These are phyloP conservation scores for Mollisia scopiformis DNA, from an alignment of 2,329 filamentous ascomycete genomes.

Conservation along the genomic window DNA sequence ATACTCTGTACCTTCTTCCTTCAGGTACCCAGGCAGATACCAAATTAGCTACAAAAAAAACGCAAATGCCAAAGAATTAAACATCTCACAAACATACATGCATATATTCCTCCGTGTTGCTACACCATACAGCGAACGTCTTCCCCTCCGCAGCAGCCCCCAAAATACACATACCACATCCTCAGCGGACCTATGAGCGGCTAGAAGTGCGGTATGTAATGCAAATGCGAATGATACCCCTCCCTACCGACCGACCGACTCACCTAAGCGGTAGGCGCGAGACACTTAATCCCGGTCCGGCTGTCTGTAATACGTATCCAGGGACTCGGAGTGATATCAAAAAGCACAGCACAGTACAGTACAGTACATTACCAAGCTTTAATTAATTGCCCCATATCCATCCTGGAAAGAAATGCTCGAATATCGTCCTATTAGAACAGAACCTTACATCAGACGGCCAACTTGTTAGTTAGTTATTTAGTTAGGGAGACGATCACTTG, in stretches of 20 bases:
- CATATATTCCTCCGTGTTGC: background rate
- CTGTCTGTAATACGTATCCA: no score
- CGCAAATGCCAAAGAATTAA: background rate
- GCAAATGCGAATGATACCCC: no score
- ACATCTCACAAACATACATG: background rate
- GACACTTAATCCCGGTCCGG: background rate
- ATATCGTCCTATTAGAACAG: background rate
- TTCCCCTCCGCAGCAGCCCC: background rate
- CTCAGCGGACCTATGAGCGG: background rate
- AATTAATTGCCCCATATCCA: background rate
- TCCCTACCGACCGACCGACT: background rate
- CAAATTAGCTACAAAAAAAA: conserved; percentile 8
- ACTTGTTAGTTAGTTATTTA: no score
- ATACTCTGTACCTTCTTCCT: background rate
- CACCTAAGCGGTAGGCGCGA: background rate
- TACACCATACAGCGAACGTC: background rate
- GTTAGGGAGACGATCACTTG: background rate
- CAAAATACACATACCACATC: background rate
- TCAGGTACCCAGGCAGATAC: conserved; percentile 14
- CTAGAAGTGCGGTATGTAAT: background rate
- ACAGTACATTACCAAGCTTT: no score
- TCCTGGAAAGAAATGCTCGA: background rate
- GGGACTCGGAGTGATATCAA: background rate
- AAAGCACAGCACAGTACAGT: background rate
- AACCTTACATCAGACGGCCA: background rate